phyloP scores from a whole-genome alignment of 257 asterid genomes.

The Plectranthus barbatus region DNA sequence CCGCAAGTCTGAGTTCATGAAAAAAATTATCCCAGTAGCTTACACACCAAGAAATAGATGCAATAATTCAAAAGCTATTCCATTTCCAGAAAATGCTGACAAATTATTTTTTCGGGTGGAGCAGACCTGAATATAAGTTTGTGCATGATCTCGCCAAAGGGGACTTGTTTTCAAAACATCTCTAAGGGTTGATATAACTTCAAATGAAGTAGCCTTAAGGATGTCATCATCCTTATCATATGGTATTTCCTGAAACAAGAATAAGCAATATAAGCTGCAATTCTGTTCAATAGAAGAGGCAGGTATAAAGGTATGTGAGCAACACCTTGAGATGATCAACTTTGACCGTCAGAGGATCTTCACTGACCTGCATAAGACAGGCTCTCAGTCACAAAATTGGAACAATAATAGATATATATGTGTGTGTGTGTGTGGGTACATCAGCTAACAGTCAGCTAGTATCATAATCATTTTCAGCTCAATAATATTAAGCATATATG shows the following conservation, averaged over 20 bases:
- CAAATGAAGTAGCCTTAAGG: conserved; percentile 91
- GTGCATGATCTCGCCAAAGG: conserved; percentile 96
- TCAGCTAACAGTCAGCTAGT: background rate
- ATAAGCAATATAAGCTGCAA: conserved; percentile 11
- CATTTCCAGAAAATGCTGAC: background rate
- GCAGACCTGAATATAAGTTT: conserved; percentile 82
- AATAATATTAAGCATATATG: background rate
- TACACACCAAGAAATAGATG: background rate
- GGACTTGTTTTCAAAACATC: conserved; percentile 88
- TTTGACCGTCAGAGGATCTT: conserved; percentile 90
- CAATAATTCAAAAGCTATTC: background rate
- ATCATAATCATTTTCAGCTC: background rate
- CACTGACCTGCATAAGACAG: conserved; percentile 69
- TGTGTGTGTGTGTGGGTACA: background rate
- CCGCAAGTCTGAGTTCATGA: background rate
- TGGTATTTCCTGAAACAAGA: conserved; percentile 59
- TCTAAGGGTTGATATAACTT: conserved; percentile 88
- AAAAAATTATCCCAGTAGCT: background rate
- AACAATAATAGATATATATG: background rate
- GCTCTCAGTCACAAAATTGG: conserved; percentile 17
- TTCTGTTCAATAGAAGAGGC: background rate
- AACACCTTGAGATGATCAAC: conserved; percentile 94
- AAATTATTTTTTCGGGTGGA: background rate
- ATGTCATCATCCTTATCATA: conserved; percentile 84
- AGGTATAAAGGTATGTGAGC: background rate